Conservation (phyloP, 371 early-diverging fungal species). For the Cokeromyces recurvatus region DNA sequence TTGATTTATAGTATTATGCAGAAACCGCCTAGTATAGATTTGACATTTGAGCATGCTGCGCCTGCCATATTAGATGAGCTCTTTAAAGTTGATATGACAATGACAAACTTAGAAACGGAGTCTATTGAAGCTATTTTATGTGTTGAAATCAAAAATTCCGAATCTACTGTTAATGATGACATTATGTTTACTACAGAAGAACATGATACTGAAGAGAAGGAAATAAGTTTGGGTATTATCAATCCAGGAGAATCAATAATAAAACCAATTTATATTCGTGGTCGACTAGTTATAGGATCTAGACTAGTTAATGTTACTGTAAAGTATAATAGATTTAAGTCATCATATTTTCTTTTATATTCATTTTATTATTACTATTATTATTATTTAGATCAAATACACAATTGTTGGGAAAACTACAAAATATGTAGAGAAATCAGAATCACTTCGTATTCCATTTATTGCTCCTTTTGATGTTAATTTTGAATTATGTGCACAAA, state of each 20-base stretch:
- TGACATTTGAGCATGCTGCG: slow-evolving; percentile 47
- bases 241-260: slow-evolving; percentile 19
- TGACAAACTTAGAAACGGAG: slow-evolving; percentile 59
- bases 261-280: slow-evolving; percentile 24
- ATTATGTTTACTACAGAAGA: slow-evolving; percentile 16
- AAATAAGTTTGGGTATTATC: slow-evolving; percentile 19
- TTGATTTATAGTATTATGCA: slow-evolving; percentile 46
- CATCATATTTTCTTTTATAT: not conserved
- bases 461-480: slow-evolving; percentile 42
- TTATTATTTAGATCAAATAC: slow-evolving; percentile 14
- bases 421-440: slow-evolving; percentile 38
- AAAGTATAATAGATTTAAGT: not conserved
- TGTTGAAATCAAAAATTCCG: slow-evolving; percentile 47
- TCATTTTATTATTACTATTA: not conserved
- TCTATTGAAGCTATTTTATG: slow-evolving; percentile 40
- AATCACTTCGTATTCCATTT: slow-evolving; percentile 46
- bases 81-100: slow-evolving; percentile 53
- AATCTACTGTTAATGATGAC: slow-evolving; percentile 30
- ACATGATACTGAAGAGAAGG: not conserved
- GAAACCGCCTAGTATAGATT: slow-evolving; percentile 60
- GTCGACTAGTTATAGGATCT: slow-evolving; percentile 21
- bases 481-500: slow-evolving; percentile 35
- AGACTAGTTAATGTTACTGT: slow-evolving; percentile 33
- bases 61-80: slow-evolving; percentile 71
- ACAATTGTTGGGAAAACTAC: slow-evolving; percentile 8